phyloP scores from a whole-genome alignment of 768 basidiomycete species.

The Lactifluus rugatus region DNA sequence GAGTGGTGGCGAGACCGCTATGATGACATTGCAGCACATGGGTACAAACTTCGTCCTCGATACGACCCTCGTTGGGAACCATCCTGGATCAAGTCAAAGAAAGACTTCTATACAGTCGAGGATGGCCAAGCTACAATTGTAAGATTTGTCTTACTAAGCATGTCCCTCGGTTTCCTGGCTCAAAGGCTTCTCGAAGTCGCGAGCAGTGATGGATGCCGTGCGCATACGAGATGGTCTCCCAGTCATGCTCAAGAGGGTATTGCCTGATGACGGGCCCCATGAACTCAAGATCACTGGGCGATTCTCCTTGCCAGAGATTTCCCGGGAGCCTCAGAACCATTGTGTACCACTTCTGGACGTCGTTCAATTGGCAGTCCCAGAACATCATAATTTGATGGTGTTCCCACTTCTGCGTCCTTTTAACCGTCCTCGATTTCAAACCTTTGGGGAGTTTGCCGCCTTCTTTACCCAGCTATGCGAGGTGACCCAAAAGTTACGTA shows the following conservation, averaged over 20 bases:
- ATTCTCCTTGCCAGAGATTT: slow-evolving; percentile 16
- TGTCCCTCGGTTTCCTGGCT: background rate
- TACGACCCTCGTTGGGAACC: slow-evolving; percentile 10
- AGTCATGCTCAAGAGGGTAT: slow-evolving; percentile 11
- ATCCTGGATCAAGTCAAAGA: slow-evolving; percentile 3
- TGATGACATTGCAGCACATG: background rate
- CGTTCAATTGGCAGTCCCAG: slow-evolving; percentile 11
- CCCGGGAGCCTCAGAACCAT: slow-evolving; percentile 24
- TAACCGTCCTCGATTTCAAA: slow-evolving; percentile 27
- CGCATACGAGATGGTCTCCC: background rate
- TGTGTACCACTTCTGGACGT: slow-evolving; percentile 23
- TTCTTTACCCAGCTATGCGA: slow-evolving; percentile 30
- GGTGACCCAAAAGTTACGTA: slow-evolving; percentile 19
- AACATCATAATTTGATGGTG: slow-evolving; percentile 23
- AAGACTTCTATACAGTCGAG: slow-evolving; percentile 2
- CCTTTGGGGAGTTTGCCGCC: slow-evolving; percentile 29
- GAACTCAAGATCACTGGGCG: slow-evolving; percentile 2
- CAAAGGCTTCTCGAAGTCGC: background rate
- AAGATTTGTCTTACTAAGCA: background rate
- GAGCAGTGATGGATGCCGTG: slow-evolving; percentile 14
- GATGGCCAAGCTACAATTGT: slow-evolving; percentile 12
- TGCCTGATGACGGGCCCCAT: slow-evolving; percentile 2
- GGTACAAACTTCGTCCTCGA: slow-evolving; percentile 15
- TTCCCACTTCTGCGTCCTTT: slow-evolving; percentile 27
- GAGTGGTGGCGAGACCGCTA: slow-evolving; percentile 11